Conservation (phyloP, 176 grass and related monocot genomes). For the Areca catechu region DNA sequence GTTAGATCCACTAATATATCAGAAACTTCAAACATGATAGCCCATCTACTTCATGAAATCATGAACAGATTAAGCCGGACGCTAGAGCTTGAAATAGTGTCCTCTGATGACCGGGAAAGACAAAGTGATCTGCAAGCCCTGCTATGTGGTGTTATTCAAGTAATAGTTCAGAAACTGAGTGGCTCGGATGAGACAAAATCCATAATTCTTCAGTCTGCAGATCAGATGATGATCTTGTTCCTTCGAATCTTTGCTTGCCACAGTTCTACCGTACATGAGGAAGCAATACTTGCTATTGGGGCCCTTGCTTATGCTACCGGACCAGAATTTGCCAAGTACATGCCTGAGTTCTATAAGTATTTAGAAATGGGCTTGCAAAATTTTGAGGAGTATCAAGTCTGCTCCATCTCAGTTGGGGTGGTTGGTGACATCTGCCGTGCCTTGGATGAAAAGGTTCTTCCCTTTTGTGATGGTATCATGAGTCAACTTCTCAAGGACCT, state of each 20-base stretch:
- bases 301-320: constrained; percentile 87
- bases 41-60: constrained; percentile 52
- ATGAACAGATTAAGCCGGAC: constrained; percentile 66
- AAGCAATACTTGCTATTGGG: constrained; percentile 87
- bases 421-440: constrained; percentile 83
- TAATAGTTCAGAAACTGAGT: constrained; percentile 82
- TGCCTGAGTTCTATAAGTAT: constrained; percentile 71
- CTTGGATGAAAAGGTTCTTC: constrained; percentile 75
- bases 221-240: constrained; percentile 84
- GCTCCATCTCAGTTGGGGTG: constrained; percentile 78
- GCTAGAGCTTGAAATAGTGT: constrained; percentile 58
- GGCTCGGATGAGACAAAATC: constrained; percentile 48
- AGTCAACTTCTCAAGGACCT: constrained; percentile 75
- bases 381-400: constrained; percentile 88
- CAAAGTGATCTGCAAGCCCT: constrained; percentile 82
- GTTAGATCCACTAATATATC: constrained; percentile 67
- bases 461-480: constrained; percentile 86
- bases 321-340: constrained; percentile 76
- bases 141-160: constrained; percentile 76
- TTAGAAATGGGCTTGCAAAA: constrained; percentile 77
- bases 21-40: constrained; percentile 51
- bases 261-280: constrained; percentile 78
- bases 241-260: constrained; percentile 69
- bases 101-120: constrained; percentile 60
- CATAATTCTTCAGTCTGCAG: constrained; percentile 54